phyloP scores from a whole-genome alignment of 139 green algal species.

The Coccomyxa sp. region DNA sequence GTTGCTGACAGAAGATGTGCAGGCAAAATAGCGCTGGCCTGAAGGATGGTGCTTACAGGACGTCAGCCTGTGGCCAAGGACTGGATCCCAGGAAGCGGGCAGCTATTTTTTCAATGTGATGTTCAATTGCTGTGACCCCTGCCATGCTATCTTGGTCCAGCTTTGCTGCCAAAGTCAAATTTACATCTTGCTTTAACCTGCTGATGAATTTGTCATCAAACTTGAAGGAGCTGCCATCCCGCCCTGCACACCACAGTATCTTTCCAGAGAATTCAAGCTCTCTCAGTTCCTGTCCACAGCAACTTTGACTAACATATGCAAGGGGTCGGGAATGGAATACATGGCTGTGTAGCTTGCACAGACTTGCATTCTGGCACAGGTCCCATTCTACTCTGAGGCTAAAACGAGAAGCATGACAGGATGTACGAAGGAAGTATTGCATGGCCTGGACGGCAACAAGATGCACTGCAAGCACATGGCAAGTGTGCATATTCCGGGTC shows the following conservation, averaged over 20 bases:
- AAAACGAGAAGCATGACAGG: not conserved
- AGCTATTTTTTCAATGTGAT: too few relatives aligned
- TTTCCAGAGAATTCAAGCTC: not conserved
- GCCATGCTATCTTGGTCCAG: too few relatives aligned
- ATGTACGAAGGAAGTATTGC: not conserved
- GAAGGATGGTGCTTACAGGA: too few relatives aligned
- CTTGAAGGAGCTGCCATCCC: too few relatives aligned
- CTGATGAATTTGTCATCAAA: not conserved
- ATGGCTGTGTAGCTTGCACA: not conserved
- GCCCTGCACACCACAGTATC: not conserved
- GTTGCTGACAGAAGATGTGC: too few relatives aligned
- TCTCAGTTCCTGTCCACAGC: not conserved
- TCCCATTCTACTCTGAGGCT: too few relatives aligned
- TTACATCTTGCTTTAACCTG: not conserved
- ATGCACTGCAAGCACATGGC: not conserved
- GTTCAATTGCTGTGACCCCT: too few relatives aligned
- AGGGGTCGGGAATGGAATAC: not conserved
- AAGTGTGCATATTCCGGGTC: not conserved
- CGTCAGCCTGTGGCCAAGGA: too few relatives aligned
- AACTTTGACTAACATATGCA: not conserved
- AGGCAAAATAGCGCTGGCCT: too few relatives aligned
- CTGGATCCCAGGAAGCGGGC: too few relatives aligned
- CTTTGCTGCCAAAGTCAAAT: not conserved
- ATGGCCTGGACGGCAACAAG: not conserved
- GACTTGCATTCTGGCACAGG: too few relatives aligned